These are phyloP conservation scores for Dinochytrium kinnereticum DNA, from an alignment of 371 early-diverging fungal species.

Conservation along the genomic window DNA sequence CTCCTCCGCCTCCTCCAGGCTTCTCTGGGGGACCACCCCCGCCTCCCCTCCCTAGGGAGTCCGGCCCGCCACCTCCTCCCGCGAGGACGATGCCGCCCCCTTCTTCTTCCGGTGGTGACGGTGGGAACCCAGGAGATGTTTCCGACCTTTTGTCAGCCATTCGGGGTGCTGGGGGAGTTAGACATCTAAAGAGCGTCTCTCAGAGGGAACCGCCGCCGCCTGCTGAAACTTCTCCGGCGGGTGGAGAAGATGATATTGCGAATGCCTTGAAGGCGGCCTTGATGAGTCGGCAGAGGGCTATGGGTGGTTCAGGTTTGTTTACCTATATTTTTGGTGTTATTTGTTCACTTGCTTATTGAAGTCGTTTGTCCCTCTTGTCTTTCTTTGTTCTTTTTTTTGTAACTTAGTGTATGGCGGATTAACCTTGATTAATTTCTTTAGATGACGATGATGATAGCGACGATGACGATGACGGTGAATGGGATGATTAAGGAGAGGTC, in stretches of 20 bases:
- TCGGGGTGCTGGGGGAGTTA: conserved; percentile 38
- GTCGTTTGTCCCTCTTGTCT: not conserved
- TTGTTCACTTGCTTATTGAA: not conserved
- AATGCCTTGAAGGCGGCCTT: conserved; percentile 39
- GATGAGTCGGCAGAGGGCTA: conserved; percentile 25
- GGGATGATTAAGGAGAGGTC: conserved; percentile 24
- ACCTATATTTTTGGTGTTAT: not conserved
- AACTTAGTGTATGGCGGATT: not conserved
- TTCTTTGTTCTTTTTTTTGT: no score
- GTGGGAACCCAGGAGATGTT: conserved; percentile 17
- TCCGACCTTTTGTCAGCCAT: conserved; percentile 39
- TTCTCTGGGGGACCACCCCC: conserved; percentile 25
- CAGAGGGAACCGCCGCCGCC: conserved; percentile 20
- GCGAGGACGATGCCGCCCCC: conserved; percentile 21
- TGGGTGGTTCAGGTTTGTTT: conserved; percentile 22
- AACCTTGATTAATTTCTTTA: conserved; percentile 5
- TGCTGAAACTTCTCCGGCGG: conserved; percentile 10
- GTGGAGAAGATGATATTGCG: conserved; percentile 39
- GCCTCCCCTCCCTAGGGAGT: conserved; percentile 1
- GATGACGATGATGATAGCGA: conserved; percentile 40
- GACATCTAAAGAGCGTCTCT: conserved; percentile 25
- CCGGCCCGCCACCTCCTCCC: conserved; percentile 39
- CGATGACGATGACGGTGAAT: conserved; percentile 25
- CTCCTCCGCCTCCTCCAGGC: conserved; percentile 30
- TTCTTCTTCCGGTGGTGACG: conserved; percentile 10